Evolutionary conservation across 305 asterid genomes (phyloP).

Genomic region (Solanum hybrid): DNA sequence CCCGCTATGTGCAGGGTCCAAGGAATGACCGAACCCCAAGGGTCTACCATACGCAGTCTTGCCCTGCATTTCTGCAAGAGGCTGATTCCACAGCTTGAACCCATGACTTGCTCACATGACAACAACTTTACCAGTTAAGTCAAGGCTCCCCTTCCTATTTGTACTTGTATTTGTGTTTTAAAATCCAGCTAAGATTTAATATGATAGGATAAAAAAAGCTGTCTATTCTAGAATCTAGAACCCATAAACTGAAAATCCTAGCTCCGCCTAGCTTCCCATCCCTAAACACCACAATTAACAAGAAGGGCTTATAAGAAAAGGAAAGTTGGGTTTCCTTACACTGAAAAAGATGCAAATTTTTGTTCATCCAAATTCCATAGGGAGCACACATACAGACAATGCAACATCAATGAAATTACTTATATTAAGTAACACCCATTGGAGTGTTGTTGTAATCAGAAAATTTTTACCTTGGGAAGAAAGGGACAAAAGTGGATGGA

Average conservation of each 20-base stretch:
- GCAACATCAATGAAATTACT: background rate
- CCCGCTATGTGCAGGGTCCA: too few relatives aligned
- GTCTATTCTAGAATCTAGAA: background rate
- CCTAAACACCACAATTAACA: background rate
- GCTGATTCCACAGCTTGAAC: too few relatives aligned
- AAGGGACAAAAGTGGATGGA: conserved; percentile 35
- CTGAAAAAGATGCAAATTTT: background rate
- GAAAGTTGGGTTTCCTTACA: background rate
- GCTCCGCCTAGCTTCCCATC: background rate
- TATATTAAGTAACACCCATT: background rate
- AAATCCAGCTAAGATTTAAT: background rate
- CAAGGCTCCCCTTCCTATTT: too few relatives aligned
- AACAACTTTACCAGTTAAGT: too few relatives aligned
- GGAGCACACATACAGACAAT: background rate
- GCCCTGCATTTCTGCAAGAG: too few relatives aligned
- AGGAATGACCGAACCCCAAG: too few relatives aligned
- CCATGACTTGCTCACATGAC: too few relatives aligned
- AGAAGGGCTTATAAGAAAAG: background rate
- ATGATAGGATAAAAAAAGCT: background rate
- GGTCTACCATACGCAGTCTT: too few relatives aligned
- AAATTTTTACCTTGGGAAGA: conserved; percentile 44
- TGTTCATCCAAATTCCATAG: background rate
- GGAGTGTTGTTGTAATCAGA: background rate
- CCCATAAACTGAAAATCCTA: background rate
- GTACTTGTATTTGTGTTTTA: background rate